Evolutionary conservation across 2,329 filamentous ascomycete genomes (phyloP), one percentile per base, ranked within the genome.

Genomic region (Scopulariopsis brevicaulis): DNA sequence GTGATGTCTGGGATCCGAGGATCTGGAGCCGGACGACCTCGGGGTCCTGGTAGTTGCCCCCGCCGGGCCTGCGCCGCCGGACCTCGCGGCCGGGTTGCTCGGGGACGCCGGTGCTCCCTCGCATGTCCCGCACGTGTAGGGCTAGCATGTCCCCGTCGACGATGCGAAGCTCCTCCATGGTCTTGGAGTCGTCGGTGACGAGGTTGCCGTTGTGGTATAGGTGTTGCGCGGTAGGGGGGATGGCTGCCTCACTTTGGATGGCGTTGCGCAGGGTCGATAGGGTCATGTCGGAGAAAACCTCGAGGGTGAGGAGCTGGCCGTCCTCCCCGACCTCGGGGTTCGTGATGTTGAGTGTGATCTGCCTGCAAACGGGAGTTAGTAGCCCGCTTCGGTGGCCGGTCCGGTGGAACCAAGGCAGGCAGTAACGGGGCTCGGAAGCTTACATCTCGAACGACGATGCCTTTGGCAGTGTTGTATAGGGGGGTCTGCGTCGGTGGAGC

Each of bases 61-160:
- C 43, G 28, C 35, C 46, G 24, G 61, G 65, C 57, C 58, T 67
- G 62, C 64, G 65, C 59, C 68, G 70, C 59, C 66, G 63, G 55
- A 66, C 61, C 53, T 58, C 64, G 37, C 58, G 58, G 5, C 58
- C 48, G 54, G 63, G 63, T 8, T 32, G 28, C 46, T 64, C 61
- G 12, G 73, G 67, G 25, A 75, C 68, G 54, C 72, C 71, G 40
- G 74, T 74, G 65, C 68, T 77, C 62, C 76, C 77, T 56, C 74
- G 74, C 73, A 78, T 80, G 64, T 83, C 79, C 61, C 82, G 73
- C 60, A 96, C 86, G 68, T 96, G 88, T 64, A 97, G 81, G 34
- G 89, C 90, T 63, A 99, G 77, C 89, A 99, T 92, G 67, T 96
- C 94, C 58, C 90, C 90, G 73, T 97, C 90, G 54, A 78, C 82